Conservation (phyloP, 225 moss, liverwort and hornwort species). For the Rhytidiadelphus loreus region DNA sequence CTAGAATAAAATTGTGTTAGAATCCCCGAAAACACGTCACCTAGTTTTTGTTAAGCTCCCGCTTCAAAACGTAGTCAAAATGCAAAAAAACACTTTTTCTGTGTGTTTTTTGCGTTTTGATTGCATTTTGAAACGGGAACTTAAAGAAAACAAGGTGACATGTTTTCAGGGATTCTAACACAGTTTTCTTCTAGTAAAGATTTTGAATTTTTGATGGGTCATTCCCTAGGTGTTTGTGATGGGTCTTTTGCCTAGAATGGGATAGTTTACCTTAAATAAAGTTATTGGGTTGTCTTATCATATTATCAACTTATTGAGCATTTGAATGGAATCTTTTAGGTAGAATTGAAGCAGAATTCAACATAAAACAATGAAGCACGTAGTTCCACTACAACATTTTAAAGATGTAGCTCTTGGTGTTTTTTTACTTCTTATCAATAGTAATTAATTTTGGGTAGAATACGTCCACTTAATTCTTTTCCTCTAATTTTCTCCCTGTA, state of each 20-base stretch:
- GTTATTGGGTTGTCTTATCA: neutral
- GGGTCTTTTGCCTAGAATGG: accelerated
- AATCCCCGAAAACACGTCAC: no score
- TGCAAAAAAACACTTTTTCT: no score
- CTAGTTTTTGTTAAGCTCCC: no score
- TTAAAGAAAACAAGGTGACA: no score
- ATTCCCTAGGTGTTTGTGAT: accelerated
- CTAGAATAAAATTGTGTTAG: no score
- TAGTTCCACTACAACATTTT: neutral
- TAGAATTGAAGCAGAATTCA: neutral
- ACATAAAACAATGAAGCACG: neutral
- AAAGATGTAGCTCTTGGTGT: neutral
- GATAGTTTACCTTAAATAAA: neutral
- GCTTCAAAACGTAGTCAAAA: no score
- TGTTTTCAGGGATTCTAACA: no score
- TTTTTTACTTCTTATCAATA: neutral
- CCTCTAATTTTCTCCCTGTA: neutral
- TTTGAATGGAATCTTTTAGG: neutral
- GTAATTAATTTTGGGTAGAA: neutral
- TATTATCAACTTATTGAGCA: neutral
- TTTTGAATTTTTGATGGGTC: no score
- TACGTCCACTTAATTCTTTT: neutral
- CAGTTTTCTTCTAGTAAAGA: no score
- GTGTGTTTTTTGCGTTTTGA: no score
- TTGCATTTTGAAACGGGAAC: no score